phyloP scores from a whole-genome alignment of 2,329 filamentous ascomycete genomes.

The Neophaeococcomyces aloes region DNA sequence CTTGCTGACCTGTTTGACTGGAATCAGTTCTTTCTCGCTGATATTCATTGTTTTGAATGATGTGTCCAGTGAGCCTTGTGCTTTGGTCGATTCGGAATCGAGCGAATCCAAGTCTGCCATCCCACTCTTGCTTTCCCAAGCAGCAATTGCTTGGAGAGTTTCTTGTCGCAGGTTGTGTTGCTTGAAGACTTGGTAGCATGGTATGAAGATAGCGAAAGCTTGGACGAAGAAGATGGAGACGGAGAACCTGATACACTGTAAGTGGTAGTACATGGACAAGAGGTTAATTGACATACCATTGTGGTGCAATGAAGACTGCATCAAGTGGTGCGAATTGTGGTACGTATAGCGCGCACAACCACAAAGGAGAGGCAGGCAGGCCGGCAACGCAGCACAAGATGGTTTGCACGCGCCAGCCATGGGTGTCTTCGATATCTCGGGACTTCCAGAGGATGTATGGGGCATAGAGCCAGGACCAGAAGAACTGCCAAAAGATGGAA shows the following conservation, averaged over 20 bases:
- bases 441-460: constrained; percentile 50
- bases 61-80: neutral
- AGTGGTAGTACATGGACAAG: neutral
- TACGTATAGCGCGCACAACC: constrained; percentile 44
- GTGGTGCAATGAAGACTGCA: constrained; percentile 44
- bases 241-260: constrained; percentile 28
- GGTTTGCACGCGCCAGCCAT: constrained; percentile 53
- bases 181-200: constrained; percentile 31
- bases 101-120: neutral
- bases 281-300: constrained; percentile 45
- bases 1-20: constrained; percentile 1
- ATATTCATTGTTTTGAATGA: neutral
- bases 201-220: constrained; percentile 49
- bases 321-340: constrained; percentile 43
- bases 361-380: constrained; percentile 52
- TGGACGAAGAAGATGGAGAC: constrained; percentile 50
- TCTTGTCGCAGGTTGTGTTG: constrained; percentile 1
- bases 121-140: constrained; percentile 3
- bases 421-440: constrained; percentile 48
- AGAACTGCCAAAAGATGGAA: constrained; percentile 43
- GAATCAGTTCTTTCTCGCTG: constrained; percentile 1
- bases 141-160: constrained; percentile 4
- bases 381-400: constrained; percentile 35
- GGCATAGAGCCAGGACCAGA: constrained; percentile 53
- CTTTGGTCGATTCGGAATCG: neutral